phyloP scores from a whole-genome alignment of 495 filamentous ascomycete genomes.

The Letharia lupina region DNA sequence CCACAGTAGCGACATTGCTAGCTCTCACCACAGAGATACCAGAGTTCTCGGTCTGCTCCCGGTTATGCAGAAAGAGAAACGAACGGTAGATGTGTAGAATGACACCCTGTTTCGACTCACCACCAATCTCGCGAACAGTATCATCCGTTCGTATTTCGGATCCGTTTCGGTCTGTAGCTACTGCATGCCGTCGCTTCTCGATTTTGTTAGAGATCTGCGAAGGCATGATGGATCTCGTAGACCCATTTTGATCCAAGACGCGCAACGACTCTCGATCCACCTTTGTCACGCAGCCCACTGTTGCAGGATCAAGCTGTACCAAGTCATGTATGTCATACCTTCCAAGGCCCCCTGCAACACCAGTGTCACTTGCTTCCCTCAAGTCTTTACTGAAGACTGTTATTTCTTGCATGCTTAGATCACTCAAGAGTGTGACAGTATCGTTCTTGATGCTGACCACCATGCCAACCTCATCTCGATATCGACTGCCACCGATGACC shows the following conservation, averaged over 20 bases:
- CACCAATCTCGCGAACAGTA: constrained; percentile 80
- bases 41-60: constrained; percentile 75
- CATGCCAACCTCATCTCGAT: constrained; percentile 90
- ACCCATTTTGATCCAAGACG: constrained; percentile 83
- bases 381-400: constrained; percentile 98
- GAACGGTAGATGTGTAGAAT: constrained; percentile 89
- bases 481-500: constrained; percentile 91
- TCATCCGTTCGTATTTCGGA: constrained; percentile 89
- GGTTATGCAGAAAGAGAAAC: constrained; percentile 78
- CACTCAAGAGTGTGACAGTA: constrained; percentile 81
- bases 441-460: constrained; percentile 88
- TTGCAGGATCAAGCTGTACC: constrained; percentile 85
- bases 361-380: constrained; percentile 82
- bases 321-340: constrained; percentile 89
- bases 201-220: constrained; percentile 87
- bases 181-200: constrained; percentile 65
- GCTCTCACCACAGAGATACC: constrained; percentile 86
- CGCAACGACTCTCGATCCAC: constrained; percentile 88
- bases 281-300: constrained; percentile 87
- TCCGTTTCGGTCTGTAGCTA: constrained; percentile 87
- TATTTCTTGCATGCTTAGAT: constrained; percentile 84
- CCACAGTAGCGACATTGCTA: constrained; percentile 75
- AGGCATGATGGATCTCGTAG: constrained; percentile 70
- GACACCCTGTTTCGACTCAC: constrained; percentile 74
- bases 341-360: constrained; percentile 65